Evolutionary conservation across 352 stramenopile genomes (phyloP), one percentile per base, ranked within the genome.

Genomic region (Thraustochytrium sp.): DNA sequence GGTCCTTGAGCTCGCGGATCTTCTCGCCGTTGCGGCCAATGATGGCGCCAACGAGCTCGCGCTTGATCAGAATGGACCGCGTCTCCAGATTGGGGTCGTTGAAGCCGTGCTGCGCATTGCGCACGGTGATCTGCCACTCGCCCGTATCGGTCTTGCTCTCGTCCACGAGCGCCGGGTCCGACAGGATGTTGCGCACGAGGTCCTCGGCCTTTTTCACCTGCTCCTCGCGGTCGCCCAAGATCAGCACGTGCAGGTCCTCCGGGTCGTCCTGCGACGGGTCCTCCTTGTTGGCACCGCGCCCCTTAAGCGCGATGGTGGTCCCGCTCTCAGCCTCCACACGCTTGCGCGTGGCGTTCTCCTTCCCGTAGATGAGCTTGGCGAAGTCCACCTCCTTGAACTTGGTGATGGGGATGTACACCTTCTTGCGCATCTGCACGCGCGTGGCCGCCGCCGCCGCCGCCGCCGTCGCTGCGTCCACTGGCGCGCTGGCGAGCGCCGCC

Each of bases 221-320:
- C 37, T 80, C 68, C 29, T 80, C 68, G 34, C 23, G 48, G 26
- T 40, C 46, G 11, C 31, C 48, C 5, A 72, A 11, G 26, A 80
- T 64, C 29, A 80, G 68, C 13, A 80, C 68, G 51, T 80, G 68
- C 46, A 80, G 40, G 51, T 80, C 68, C 34, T 80, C 68, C 44
- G 48, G 34, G 18, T 68, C 68, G 38, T 80, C 68, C 29, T 72
- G 34, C 29, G 34, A 9, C 11, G 37, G 37, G 62, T 75, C 62
- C 13, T 78, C n/a, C n/a, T 44, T 40, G 37, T 42, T 65, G 9
- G 42, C 49, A 44, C 68, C 68, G 29, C 68, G 42, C 13, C 68
- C 68, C n/a, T 53, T 46, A 16, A 80, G 53, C 46, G 34, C 37
- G 23, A 80, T 53, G 13, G 48, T 63, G 68, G 36, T 26, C n/a